Evolutionary conservation across 139 green algal genomes (phyloP), one percentile per base, ranked within the genome.

Genomic region (Asterochloris erici): DNA sequence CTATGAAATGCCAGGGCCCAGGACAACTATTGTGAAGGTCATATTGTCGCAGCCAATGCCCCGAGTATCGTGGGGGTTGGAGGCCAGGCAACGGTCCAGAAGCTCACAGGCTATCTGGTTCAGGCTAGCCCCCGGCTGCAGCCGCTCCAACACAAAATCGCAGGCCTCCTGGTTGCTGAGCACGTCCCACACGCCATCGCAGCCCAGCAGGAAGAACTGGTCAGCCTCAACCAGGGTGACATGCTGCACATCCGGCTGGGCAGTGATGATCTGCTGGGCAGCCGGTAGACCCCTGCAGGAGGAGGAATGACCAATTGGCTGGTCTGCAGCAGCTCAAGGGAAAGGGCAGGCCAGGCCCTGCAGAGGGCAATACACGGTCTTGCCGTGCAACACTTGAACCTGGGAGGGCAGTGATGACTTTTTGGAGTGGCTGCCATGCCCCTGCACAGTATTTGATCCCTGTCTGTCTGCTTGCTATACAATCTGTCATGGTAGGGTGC

Each of bases 21-120:
- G 85, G 62, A 85, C 21, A 23, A 95, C 84, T 14, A 96, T 87
- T 28, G 87, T 84, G 12, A 84, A 86, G 9, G 88, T 96, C 91
- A 97, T 96, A 84, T 99, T 99, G 90, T 99, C 96, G 82, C 96
- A 99, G 54, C 96, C 96, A 21, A 97, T 88, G 63, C 95, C 95
- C 74, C 90, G 90, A 0, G 92, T 92, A 74, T 95, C 89, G 81
- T 93, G 93, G 9, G 95, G 94, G 87, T 97, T 93, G 63, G 83
- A 84, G 19, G 95, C 93, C 27, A 99, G 83, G 88, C 96, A 99
- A 0, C 85, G 84, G 81, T 99, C 93, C 73, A 98, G 87, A 79
- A 99, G 85, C 75, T 93, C 88, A 26, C 85, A 89, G 0, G 89
- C 85, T 24, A 94, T 91, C 38, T 94, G 85, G 0, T 81, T 79